A percentile compares a stretch with the other conserved stretches of the same genome.
These are phyloP conservation scores for Chrysanthemum lavandulifolium DNA, from an alignment of 129 eudicot species.

Conservation along the genomic window DNA sequence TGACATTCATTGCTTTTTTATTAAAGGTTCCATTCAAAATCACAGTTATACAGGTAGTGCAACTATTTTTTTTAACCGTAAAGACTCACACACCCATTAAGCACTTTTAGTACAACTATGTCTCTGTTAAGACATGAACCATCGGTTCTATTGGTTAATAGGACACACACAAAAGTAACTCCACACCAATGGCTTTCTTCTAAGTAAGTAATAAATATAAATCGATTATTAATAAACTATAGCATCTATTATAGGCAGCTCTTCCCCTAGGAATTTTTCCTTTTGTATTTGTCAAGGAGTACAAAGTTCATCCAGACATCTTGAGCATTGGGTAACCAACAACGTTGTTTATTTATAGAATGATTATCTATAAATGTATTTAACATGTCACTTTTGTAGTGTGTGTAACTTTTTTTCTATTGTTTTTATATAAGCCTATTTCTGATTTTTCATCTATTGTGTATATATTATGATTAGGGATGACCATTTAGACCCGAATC, in stretches of 20 bases:
- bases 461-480: too few relatives aligned
- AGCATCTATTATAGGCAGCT: slow-evolving; percentile 64
- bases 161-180: too few relatives aligned
- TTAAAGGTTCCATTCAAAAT: slow-evolving; percentile 52
- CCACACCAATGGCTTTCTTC: too few relatives aligned
- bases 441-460: too few relatives aligned
- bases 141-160: too few relatives aligned
- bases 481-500: too few relatives aligned
- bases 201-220: background rate
- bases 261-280: slow-evolving; percentile 94
- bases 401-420: too few relatives aligned
- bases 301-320: slow-evolving; percentile 63
- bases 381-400: too few relatives aligned
- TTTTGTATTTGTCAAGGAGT: slow-evolving; percentile 78
- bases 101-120: too few relatives aligned
- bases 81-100: too few relatives aligned
- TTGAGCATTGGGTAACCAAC: slow-evolving; percentile 68
- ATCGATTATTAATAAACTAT: background rate
- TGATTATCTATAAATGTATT: too few relatives aligned
- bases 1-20: slow-evolving; percentile 51
- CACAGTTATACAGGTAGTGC: slow-evolving; percentile 67
- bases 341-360: background rate
- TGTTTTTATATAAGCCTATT: too few relatives aligned
- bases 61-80: background rate
- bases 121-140: background rate